Evolutionary conservation across 345 rosid species (phyloP), one percentile per base, ranked within the genome.

Genomic region (Pistacia atlantica): DNA sequence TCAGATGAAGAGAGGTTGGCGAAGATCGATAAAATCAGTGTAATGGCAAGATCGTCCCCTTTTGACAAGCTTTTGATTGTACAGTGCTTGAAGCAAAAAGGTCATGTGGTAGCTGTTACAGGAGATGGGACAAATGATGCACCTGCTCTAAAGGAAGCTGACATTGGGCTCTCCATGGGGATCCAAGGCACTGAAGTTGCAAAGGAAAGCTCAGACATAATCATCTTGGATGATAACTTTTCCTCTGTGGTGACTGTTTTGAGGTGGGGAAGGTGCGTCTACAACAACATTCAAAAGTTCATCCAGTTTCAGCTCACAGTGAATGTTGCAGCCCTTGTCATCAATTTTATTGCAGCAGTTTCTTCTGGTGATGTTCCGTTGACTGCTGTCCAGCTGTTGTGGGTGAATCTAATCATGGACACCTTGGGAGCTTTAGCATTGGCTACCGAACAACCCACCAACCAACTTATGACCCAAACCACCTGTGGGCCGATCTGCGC

Each of bases 101-200:
- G 84, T 11, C 82, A 85, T 45, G 89, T 88, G 8, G 90, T 88
- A 12, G 91, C 83, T 20, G 90, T 86, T 65, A 84, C 90, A 2
- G 88, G 90, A 28, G 90, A 88, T 62, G 90, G 88, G 28, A 85
- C 88, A 12, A 86, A 87, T 67, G 93, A 90, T 54, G 90, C 91
- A 18, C 87, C 86, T 8, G 90, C 90, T 31, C 76, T 88, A 4
- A 84, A 80, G 31, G 87, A 74, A 75, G 87, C 84, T 1, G 86
- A 84, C 22, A 74, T 84, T 7, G 85, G 88, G 4, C 79, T 84
- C 11, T 84, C 86, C 2, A 87, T 79, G 86, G 86, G 86, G 7
- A 80, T 80, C 33, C 81, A 80, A 62, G 87, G 85, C 8, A 86
- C 84, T 13, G 85, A 84, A 72, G 83, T 81, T 7, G 84, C 85